Evolutionary conservation across 2,329 filamentous ascomycete genomes (phyloP).

Genomic region (Fusarium torulosum): DNA sequence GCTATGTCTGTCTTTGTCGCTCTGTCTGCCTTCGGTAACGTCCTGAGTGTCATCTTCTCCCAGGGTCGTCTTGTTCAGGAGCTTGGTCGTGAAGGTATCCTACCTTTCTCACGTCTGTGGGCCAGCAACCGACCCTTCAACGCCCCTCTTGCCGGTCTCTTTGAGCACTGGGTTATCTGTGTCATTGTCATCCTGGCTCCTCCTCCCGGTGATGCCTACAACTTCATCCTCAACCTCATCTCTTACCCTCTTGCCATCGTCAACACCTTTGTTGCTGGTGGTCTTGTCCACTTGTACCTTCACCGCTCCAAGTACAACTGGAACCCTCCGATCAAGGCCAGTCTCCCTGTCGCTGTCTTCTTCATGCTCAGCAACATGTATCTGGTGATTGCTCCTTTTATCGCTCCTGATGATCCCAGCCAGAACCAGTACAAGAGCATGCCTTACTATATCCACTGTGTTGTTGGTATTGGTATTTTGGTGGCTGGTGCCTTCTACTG

Average conservation of each 20-base stretch:
- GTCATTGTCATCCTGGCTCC: slow-evolving; percentile 75
- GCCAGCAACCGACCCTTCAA: slow-evolving; percentile 74
- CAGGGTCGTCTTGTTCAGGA: slow-evolving; percentile 76
- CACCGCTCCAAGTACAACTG: slow-evolving; percentile 62
- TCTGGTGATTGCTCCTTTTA: slow-evolving; percentile 70
- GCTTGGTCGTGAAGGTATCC: slow-evolving; percentile 73
- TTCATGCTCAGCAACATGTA: slow-evolving; percentile 73
- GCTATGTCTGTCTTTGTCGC: slow-evolving; percentile 75
- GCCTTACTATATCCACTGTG: slow-evolving; percentile 70
- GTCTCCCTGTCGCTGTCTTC: slow-evolving; percentile 66
- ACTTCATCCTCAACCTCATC: slow-evolving; percentile 73
- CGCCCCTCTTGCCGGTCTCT: slow-evolving; percentile 70
- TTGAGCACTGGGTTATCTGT: slow-evolving; percentile 73
- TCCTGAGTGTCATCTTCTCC: slow-evolving; percentile 76
- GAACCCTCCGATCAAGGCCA: slow-evolving; percentile 67
- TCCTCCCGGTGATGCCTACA: slow-evolving; percentile 75
- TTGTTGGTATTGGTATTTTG: slow-evolving; percentile 69
- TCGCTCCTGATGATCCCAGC: slow-evolving; percentile 61
- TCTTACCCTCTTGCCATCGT: slow-evolving; percentile 72
- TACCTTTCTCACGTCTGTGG: slow-evolving; percentile 73
- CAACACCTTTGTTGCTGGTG: slow-evolving; percentile 67
- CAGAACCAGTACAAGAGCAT: slow-evolving; percentile 66
- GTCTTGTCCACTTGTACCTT: slow-evolving; percentile 66
- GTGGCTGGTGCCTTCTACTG: slow-evolving; percentile 66
- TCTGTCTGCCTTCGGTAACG: slow-evolving; percentile 75